Evolutionary conservation across 768 basidiomycete genomes (phyloP).

Genomic region (Floccularia luteovirens): DNA sequence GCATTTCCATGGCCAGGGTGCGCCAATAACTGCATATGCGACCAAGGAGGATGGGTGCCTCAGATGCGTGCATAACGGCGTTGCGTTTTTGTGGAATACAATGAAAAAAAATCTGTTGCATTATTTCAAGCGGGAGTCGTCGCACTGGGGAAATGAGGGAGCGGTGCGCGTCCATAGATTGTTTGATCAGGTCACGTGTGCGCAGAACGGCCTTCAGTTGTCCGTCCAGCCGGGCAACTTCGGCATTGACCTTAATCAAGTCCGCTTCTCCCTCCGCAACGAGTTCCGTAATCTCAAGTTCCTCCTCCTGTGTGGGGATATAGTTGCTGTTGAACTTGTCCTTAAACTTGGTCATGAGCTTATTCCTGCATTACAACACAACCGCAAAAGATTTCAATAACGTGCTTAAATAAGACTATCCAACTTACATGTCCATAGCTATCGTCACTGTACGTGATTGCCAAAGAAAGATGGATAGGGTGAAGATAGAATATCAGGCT

Average conservation of each 20-base stretch:
- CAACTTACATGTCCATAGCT: too few relatives aligned
- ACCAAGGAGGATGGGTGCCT: slow-evolving; percentile 18
- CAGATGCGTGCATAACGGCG: slow-evolving; percentile 19
- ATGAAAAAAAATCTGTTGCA: slow-evolving; percentile 16
- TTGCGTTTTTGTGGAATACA: slow-evolving; percentile 16
- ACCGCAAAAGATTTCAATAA: too few relatives aligned
- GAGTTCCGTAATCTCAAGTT: slow-evolving; percentile 13
- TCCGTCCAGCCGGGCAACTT: slow-evolving; percentile 7
- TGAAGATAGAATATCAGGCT: too few relatives aligned
- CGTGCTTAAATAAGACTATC: too few relatives aligned
- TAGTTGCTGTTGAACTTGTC: slow-evolving; percentile 18
- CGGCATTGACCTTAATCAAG: slow-evolving; percentile 11
- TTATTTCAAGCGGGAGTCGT: slow-evolving; percentile 15
- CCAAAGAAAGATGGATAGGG: too few relatives aligned
- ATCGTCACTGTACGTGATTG: too few relatives aligned
- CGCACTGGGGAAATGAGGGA: slow-evolving; percentile 17
- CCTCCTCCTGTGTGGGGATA: slow-evolving; percentile 9
- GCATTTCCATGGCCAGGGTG: slow-evolving; percentile 14
- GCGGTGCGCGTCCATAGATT: slow-evolving; percentile 9
- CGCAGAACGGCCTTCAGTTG: slow-evolving; percentile 2
- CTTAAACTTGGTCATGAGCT: too few relatives aligned
- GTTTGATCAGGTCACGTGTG: slow-evolving; percentile 10
- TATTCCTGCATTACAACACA: too few relatives aligned
- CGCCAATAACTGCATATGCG: slow-evolving; percentile 20
- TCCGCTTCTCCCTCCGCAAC: slow-evolving; percentile 10